Evolutionary conservation across 176 grass and related monocot species (phyloP).

Genomic region (Otatea glauca): DNA sequence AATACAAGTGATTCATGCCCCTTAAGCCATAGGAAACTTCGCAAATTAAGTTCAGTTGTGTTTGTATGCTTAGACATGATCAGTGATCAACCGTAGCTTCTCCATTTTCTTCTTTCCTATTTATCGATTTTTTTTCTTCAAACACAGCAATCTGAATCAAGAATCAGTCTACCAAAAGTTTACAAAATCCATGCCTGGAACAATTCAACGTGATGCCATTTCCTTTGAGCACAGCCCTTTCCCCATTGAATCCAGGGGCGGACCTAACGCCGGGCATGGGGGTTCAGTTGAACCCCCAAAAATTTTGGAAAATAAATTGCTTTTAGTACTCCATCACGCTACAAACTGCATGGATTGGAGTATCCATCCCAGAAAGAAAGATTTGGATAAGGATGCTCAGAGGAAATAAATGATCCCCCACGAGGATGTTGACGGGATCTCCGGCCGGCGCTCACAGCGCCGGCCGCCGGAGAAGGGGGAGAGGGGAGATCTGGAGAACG

Average conservation of each 20-base stretch:
- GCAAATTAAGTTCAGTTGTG: background rate
- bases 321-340: too few relatives aligned
- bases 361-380: too few relatives aligned
- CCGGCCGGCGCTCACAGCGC: too few relatives aligned
- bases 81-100: background rate
- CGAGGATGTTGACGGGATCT: too few relatives aligned
- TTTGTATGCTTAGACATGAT: slow-evolving; percentile 2
- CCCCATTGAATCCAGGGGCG: too few relatives aligned
- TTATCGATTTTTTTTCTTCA: background rate
- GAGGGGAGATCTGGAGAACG: too few relatives aligned
- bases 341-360: too few relatives aligned
- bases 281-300: too few relatives aligned
- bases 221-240: background rate
- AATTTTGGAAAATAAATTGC: too few relatives aligned
- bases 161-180: slow-evolving; percentile 9
- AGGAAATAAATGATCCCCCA: too few relatives aligned
- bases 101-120: background rate
- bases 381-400: too few relatives aligned
- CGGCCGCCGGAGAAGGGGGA: too few relatives aligned
- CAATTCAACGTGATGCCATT: slow-evolving; percentile 1
- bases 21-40: background rate
- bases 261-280: background rate
- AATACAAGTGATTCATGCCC: slow-evolving; percentile 12
- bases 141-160: background rate
- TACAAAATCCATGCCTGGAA: background rate